Base-by-base conservation (phyloP, 2,329 filamentous ascomycete genomes). In the Penicillium sp. region DNA sequence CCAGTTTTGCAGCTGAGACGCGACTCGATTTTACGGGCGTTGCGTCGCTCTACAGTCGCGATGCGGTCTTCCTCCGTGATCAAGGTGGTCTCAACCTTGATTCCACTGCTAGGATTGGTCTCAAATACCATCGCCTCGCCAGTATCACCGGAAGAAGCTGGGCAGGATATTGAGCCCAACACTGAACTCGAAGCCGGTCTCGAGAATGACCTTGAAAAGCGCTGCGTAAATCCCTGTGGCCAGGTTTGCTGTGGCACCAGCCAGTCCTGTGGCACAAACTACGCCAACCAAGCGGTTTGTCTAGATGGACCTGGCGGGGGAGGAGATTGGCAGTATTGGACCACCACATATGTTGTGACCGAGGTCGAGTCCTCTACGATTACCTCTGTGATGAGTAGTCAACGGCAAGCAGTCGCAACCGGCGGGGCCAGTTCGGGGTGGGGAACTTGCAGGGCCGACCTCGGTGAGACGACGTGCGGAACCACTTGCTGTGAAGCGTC, bases 351-450 rank as follows among this genome's bases (percentile, higher is more conserved):
- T 50, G 67, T 74, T 9, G 45, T 47, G 25, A 63, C 61, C n/a
- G 69, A 77, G 54, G 79, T 74, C 9, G 71, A 72, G 35, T 61
- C 70, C 5, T 57, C 71, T 29, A 78, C 75, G 2, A 62, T 67
- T 41, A 79, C 76, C 4, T 70, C 69, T 5, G 70, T 75, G 20
- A 73, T 70, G 59, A 80, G 75, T 57, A 65, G 61, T 27, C 56
- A 55, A 35, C 18, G 5, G 18, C 5, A 22, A 22, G 5, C 18
- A 5, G 18, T 59, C 45, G 34, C 59, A 36, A 57, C 6, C 3
- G 41, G 48, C 8, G 22, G 57, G 17, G 35, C 55, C 29, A 44
- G 25, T 1, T 34, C 46, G 39, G 39, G 51, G 52, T 30, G 57
- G 43, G 42, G 55, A 36, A 55, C 59, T 35, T 80, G 77, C 62